A percentile compares a stretch with the other conserved stretches of the same genome.
Evolutionary conservation across 805 yeast species (phyloP).

Genomic region (Barnettozyma wickerhamii): DNA sequence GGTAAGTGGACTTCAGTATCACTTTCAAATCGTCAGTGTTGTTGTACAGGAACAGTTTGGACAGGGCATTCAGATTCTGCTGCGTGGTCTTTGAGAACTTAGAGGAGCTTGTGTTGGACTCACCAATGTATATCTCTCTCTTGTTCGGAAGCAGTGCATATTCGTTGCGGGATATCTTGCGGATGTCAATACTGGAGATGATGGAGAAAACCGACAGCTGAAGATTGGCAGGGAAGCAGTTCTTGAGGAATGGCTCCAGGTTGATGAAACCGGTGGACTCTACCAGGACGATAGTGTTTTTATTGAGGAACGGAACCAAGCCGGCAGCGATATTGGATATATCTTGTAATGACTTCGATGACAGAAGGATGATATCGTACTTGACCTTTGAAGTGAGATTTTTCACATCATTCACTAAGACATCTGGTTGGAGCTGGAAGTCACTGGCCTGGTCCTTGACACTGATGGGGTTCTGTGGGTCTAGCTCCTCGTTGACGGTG

Average conservation of each 20-base stretch:
- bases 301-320: slow-evolving; percentile 33
- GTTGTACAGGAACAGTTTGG: slow-evolving; percentile 32
- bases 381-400: slow-evolving; percentile 17
- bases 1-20: slow-evolving; percentile 33
- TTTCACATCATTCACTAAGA: not conserved
- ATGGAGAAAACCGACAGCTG: slow-evolving; percentile 22
- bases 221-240: slow-evolving; percentile 43
- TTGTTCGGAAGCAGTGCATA: slow-evolving; percentile 20
- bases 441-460: slow-evolving; percentile 14
- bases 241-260: slow-evolving; percentile 65
- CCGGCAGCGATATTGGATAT: slow-evolving; percentile 38
- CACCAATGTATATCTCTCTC: slow-evolving; percentile 33
- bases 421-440: slow-evolving; percentile 16
- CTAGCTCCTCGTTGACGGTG: slow-evolving; percentile 31
- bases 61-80: slow-evolving; percentile 33
- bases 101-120: slow-evolving; percentile 36
- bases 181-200: slow-evolving; percentile 18
- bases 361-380: slow-evolving; percentile 42
- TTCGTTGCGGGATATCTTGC: slow-evolving; percentile 13
- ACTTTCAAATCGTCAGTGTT: slow-evolving; percentile 44
- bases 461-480: slow-evolving; percentile 2
- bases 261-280: slow-evolving; percentile 73
- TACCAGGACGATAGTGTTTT: slow-evolving; percentile 49
- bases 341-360: slow-evolving; percentile 49
- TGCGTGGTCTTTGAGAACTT: slow-evolving; percentile 32